phyloP scores from a whole-genome alignment of 176 grass and related monocot species.

The Olyra latifolia region DNA sequence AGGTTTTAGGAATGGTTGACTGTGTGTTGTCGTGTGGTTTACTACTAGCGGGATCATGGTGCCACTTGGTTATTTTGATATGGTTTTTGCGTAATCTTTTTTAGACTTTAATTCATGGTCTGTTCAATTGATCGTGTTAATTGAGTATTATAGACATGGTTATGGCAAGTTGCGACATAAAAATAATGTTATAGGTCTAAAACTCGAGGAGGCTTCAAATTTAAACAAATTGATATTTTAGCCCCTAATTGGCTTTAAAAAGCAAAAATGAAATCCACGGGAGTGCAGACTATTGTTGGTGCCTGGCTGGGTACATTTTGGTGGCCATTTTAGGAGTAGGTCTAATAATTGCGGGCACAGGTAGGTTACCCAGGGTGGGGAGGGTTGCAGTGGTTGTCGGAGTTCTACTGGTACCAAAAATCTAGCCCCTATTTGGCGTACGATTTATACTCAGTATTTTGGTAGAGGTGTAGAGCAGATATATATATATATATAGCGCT shows the following conservation, averaged over 20 bases:
- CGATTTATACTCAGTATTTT: background rate
- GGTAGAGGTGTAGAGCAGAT: background rate
- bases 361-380: slow-evolving; percentile 5
- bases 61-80: no score
- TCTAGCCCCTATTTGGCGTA: background rate
- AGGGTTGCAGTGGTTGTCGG: slow-evolving; percentile 21
- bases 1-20: background rate
- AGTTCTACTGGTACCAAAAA: background rate
- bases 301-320: background rate
- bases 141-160: no score
- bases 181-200: no score
- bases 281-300: background rate
- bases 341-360: slow-evolving; percentile 19
- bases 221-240: no score
- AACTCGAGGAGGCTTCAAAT: no score
- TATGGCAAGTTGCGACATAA: no score
- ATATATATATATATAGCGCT: no score
- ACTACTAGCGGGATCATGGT: no score
- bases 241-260: background rate
- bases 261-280: background rate
- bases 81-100: no score
- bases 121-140: no score
- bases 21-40: no score
- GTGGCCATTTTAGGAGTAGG: background rate
- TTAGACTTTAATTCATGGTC: no score